Base-by-base conservation (phyloP, 2,329 filamentous ascomycete genomes). In the Bipolaris zeicola region DNA sequence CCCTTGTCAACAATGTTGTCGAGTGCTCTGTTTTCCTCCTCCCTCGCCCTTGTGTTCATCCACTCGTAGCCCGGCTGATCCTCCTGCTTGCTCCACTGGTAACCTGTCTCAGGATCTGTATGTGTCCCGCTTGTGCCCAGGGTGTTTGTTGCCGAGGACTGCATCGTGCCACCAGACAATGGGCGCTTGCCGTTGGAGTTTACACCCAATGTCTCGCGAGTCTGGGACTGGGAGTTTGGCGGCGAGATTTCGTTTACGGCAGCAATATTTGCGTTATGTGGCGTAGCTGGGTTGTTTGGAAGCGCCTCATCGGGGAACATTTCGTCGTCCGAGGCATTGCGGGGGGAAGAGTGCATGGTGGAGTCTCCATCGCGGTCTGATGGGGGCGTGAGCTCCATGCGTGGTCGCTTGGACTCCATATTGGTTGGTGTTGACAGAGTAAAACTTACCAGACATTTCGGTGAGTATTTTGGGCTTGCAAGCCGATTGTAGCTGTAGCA, bases 301-400 rank as follows among this genome's bases (percentile, higher is more conserved):
- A 78, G 75, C 6, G 69, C 70, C 52, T 80, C 78, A 41, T 72
- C 71, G n/a, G 79, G 78, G 56, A 80, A 80, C 71, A 77, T 74
- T 51, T 76, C 72, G 52, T 78, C 73, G 63, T 75, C 71, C 16
- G 55, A 58, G 53, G 74, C 68, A 65, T 72, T 57, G 67, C 70
- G 70, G 42, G 81, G 63, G 20, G 72, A 73, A 31, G 81, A 83
- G 58, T 80, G 78, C 83, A 85, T 85, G 57, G 81, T 81, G 28
- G 81, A 83, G 75, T 85, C 83, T 42, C 82, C 82, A 71, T 85
- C 83, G 64, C 66, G 71, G 66, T 85, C 82, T 81, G 64, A 37
- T 22, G 61, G 60, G 50, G 65, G 55, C 24, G 63, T 63, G 43
- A 66, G 61, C 44, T 50, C 22, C 16, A 36, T 26, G 50, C 55